These are phyloP conservation scores for Geotrichum australiense DNA, from an alignment of 1,139 yeast genomes.

Conservation along the genomic window DNA sequence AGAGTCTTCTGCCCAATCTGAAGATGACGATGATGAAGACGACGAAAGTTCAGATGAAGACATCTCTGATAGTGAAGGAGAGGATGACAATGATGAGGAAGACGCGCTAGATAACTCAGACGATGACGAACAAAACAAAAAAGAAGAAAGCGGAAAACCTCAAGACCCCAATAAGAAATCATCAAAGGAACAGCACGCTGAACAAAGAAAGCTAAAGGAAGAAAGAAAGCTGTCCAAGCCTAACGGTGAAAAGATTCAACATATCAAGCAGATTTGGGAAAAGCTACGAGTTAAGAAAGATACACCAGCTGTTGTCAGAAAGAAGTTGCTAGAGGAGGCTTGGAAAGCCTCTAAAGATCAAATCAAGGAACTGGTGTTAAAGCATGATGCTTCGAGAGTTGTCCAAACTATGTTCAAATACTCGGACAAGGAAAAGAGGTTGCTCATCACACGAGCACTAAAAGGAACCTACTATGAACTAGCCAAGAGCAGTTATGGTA, in stretches of 20 bases:
- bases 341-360: conserved; percentile 78
- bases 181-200: conserved; percentile 69
- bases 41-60: conserved; percentile 30
- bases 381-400: conserved; percentile 95
- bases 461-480: conserved; percentile 73
- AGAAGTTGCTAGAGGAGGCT: conserved; percentile 71
- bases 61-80: conserved; percentile 31
- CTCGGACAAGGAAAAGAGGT: conserved; percentile 74
- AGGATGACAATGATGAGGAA: conserved; percentile 25
- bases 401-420: conserved; percentile 90
- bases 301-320: conserved; percentile 69
- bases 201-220: conserved; percentile 67
- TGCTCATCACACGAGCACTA: conserved; percentile 57
- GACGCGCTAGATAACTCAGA: conserved; percentile 25
- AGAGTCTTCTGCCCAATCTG: conserved; percentile 13
- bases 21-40: conserved; percentile 16
- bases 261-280: conserved; percentile 88
- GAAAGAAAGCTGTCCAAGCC: conserved; percentile 86
- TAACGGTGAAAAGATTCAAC: conserved; percentile 77
- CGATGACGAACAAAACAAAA: conserved; percentile 27
- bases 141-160: conserved; percentile 21
- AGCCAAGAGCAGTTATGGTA: conserved; percentile 91
- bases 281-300: conserved; percentile 78
- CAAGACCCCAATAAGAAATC: conserved; percentile 26
- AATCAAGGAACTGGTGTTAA: conserved; percentile 76